Evolutionary conservation across 495 filamentous ascomycete species (phyloP).

Genomic region (Viridothelium virens): DNA sequence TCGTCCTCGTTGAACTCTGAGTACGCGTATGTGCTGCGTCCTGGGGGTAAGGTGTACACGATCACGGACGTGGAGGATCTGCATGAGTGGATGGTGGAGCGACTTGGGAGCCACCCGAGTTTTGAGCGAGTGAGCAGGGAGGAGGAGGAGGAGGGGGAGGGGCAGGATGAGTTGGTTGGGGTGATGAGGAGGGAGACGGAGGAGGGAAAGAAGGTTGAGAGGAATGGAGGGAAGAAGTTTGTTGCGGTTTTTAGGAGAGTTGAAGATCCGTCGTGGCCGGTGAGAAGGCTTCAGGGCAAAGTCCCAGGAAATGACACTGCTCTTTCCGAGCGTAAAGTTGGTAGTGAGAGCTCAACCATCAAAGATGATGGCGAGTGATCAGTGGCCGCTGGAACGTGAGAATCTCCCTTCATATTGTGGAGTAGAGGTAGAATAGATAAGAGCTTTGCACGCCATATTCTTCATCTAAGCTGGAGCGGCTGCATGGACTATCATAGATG

Average conservation of each 20-base stretch:
- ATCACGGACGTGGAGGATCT: slow-evolving; percentile 96
- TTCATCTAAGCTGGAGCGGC: no score
- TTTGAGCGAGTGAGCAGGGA: slow-evolving; percentile 51
- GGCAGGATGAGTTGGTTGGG: slow-evolving; percentile 63
- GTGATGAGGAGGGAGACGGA: slow-evolving; percentile 85
- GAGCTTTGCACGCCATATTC: no score
- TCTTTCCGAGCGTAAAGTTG: neutral
- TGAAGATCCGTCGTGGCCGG: slow-evolving; percentile 67
- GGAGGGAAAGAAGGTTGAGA: slow-evolving; percentile 92
- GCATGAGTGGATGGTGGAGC: slow-evolving; percentile 81
- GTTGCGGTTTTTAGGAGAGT: slow-evolving; percentile 76
- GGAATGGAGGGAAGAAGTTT: slow-evolving; percentile 82
- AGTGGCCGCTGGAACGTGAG: neutral
- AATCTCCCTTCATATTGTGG: neutral
- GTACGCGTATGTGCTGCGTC: slow-evolving; percentile 80
- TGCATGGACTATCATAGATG: neutral
- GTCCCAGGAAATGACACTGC: neutral
- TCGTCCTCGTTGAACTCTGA: slow-evolving; percentile 80
- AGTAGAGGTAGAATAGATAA: no score
- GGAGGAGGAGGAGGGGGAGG: slow-evolving; percentile 30
- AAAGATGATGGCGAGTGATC: no score
- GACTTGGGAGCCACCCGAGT: slow-evolving; percentile 64
- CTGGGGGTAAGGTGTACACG: slow-evolving; percentile 82
- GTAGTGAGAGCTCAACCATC: no score
- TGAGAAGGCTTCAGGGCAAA: neutral